Evolutionary conservation across 31 red algal genomes (phyloP).

Genomic region (Bonnemaisonia californica): DNA sequence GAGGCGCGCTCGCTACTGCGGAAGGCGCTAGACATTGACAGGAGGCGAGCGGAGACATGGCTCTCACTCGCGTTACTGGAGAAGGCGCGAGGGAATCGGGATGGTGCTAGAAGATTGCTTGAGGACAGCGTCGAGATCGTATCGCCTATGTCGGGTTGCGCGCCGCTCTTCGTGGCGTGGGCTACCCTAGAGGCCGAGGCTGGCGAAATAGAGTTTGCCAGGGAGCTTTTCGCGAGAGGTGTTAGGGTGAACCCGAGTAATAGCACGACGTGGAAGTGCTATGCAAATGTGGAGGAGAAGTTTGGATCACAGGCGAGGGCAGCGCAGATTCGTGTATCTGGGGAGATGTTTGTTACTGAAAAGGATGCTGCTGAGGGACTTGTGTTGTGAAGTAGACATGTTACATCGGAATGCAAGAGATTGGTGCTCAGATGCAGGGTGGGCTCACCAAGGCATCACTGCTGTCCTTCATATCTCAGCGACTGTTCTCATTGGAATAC

Average conservation of each 20-base stretch:
- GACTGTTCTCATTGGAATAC: too few species aligned
- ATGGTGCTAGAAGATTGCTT: slow-evolving; percentile 25
- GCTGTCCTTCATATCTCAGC: too few species aligned
- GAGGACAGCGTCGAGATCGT: slow-evolving; percentile 18
- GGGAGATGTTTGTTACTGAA: background rate
- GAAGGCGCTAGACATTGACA: slow-evolving; percentile 21
- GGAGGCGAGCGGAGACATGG: slow-evolving; percentile 39
- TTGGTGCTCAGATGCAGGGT: too few species aligned
- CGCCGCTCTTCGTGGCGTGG: slow-evolving; percentile 26
- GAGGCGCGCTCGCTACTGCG: slow-evolving; percentile 21
- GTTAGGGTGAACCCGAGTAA: slow-evolving; percentile 26
- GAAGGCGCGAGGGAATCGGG: slow-evolving; percentile 20
- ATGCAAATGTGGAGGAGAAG: slow-evolving; percentile 25
- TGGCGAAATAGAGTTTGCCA: slow-evolving; percentile 27
- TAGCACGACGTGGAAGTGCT: slow-evolving; percentile 26
- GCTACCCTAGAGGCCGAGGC: slow-evolving; percentile 27
- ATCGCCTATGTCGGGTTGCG: background rate
- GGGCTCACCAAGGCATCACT: too few species aligned
- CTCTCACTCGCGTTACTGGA: slow-evolving; percentile 29
- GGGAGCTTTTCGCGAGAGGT: slow-evolving; percentile 36
- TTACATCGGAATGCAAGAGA: too few species aligned
- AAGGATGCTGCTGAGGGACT: background rate
- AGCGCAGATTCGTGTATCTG: background rate
- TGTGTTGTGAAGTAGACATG: slow-evolving; percentile 3
- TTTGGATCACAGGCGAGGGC: slow-evolving; percentile 16